Conservation (phyloP, 2,329 filamentous ascomycete genomes). For the Fusarium sp. region DNA sequence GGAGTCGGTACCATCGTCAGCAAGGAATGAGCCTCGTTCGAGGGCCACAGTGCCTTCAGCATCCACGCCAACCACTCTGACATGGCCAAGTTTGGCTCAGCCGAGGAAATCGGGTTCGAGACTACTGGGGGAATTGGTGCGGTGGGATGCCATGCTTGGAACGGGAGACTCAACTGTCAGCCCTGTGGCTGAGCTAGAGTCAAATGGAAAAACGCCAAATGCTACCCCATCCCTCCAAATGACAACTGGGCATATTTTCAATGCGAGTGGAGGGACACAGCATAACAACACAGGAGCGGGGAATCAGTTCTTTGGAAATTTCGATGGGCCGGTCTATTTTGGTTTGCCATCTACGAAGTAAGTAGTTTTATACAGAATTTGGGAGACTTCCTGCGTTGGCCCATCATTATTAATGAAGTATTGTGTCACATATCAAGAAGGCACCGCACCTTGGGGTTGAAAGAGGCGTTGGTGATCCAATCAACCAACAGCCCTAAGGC, state of each 20-base stretch:
- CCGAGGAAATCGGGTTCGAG: conserved; percentile 25
- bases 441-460: neutral
- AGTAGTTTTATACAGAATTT: neutral
- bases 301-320: neutral
- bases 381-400: too few relatives aligned
- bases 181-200: neutral
- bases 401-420: too few relatives aligned
- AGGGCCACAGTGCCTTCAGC: conserved; percentile 40
- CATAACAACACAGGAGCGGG: neutral
- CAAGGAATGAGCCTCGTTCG: conserved; percentile 46
- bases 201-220: neutral
- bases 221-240: neutral
- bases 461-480: neutral
- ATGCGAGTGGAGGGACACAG: neutral
- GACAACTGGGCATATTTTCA: neutral
- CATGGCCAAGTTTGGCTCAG: conserved; percentile 14
- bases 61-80: conserved; percentile 48
- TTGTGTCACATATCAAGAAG: neutral
- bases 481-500: neutral
- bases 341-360: neutral
- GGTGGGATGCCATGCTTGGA: neutral
- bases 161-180: neutral
- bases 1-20: conserved; percentile 44
- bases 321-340: neutral
- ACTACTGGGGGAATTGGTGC: neutral